Evolutionary conservation across 306 rosid species (phyloP), one percentile per base, ranked within the genome.

Genomic region (Pterocarpus macrocarpus): DNA sequence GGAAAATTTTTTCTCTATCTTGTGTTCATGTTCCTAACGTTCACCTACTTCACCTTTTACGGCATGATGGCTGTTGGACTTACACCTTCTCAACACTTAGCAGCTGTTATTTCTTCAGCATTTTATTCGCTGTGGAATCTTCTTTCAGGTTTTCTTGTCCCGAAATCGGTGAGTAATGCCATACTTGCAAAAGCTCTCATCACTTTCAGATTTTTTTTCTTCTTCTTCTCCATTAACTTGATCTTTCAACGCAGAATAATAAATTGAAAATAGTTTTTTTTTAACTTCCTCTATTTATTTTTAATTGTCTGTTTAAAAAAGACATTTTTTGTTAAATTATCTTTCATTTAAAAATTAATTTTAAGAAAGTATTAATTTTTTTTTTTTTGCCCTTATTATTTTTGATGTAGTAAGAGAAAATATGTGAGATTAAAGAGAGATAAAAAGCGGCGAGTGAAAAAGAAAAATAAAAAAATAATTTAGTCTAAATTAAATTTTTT

Each of bases 31-130:
- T 95, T 95, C 92, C 85, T 95, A 66, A 91, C 99, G 3, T 93
- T 95, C 89, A 93, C 96, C 36, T 95, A 93, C 90, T 95, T 95
- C 86, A 95, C 99, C 63, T 93, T 88, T 64, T 95, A 93, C 79
- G 99, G 99, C 81, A 90, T 93, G 97, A 91, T 92, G 91, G 96
- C 97, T 38, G 92, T 95, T 77, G 98, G 98, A 36, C 90, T 95
- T 75, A 93, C 99, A 14, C 75, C 98, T 55, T 87, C 97, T 30
- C 97, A 87, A 67, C 96, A 91, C 44, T 33, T 95, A 50, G 92
- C 98, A 3, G 96, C 99, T 13, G 90, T 95, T 34, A 17, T 95
- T 77, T 95, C 99, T 63, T 95, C 99, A 62, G 99, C 99, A 35
- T 93, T 93, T 74, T 95, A 93, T 86, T 93, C 99, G 16, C 43